Base-by-base conservation (phyloP, 139 green algal genomes). In the Nannochloris sp. region DNA sequence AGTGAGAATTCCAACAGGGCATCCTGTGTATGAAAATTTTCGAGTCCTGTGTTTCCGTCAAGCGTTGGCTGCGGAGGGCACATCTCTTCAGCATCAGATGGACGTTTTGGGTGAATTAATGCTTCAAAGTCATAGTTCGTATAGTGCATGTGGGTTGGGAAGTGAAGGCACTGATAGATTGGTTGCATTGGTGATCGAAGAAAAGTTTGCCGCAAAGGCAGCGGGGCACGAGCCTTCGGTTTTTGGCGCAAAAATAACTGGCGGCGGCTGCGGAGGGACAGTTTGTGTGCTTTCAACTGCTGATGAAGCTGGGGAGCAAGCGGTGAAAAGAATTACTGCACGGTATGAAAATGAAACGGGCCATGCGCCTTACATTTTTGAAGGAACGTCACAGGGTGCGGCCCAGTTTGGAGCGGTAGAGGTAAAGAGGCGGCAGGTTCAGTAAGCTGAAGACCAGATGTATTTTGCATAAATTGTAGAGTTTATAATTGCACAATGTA, bases 211-310 rank as follows among this genome's bases (percentile, higher is more conserved):
- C 0, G 78, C 79, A 3, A 27, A 32, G 5, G 58, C 55, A 9
- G 42, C 35, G 14, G 68, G 74, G 2, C 6, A 58, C 3, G 33
- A 24, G 6, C 73, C 74, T 0, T 46, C 73, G 1, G 64, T 98
- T 34, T 96, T 80, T 58, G 92, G 92, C 2, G 91, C 89, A 3
- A 97, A 97, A 71, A 96, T 97, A 67, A 97, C 89, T 1, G 92
- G 92, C 2, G 92, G 92, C 7, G 92, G 92, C 7, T 88, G 72
- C 48, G 92, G 92, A 23, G 92, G 92, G 27, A 79, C 72, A 4
- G 76, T 85, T 14, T 78, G 76, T 59, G 57, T 85, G 1, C 55
- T 85, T 7, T 61, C 55, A 4, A 25, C 25, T 2, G 64, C 54
- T 0, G 67, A 61, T 12, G 33, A 38, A 2, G 31, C 31, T 5